Conservation (phyloP, 495 filamentous ascomycete genomes). For the Geopyxis carbonaria region DNA sequence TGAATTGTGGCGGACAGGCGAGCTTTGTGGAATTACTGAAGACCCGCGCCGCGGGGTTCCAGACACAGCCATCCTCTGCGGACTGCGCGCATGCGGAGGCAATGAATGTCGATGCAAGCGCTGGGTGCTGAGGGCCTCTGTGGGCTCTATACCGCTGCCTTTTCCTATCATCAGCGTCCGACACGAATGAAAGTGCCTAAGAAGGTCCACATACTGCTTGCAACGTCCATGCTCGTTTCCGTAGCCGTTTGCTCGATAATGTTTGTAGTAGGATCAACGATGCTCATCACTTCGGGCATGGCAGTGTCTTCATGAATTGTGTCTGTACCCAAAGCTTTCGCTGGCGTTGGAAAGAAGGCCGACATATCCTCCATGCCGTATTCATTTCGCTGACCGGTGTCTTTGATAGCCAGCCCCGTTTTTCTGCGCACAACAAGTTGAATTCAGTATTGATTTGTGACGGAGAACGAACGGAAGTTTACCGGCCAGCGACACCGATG, state of each 20-base stretch:
- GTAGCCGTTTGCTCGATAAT: conserved; percentile 21
- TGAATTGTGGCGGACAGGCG: conserved; percentile 24
- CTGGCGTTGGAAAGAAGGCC: conserved; percentile 44
- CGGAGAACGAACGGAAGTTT: neutral
- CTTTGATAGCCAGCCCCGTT: conserved; percentile 68
- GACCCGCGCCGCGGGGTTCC: conserved; percentile 36
- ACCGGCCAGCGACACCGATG: conserved; percentile 50
- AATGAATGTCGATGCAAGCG: conserved; percentile 26
- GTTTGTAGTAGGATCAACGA: conserved; percentile 6
- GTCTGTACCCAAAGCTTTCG: no score
- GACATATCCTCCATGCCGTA: conserved; percentile 79
- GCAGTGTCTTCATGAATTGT: no score
- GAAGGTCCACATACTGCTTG: conserved; percentile 23
- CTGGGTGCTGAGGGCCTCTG: neutral
- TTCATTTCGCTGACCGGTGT: conserved; percentile 70
- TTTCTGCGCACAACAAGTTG: conserved; percentile 29
- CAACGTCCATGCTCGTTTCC: conserved; percentile 31
- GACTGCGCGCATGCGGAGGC: conserved; percentile 33
- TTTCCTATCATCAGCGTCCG: conserved; percentile 1
- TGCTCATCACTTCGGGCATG: no score
- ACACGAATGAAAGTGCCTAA: neutral
- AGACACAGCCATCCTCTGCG: conserved; percentile 38
- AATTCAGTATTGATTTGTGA: neutral
- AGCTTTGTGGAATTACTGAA: conserved; percentile 27
- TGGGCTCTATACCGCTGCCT: conserved; percentile 4